Percentiles rank a stretch among this genome's conserved stretches.
Evolutionary conservation across 2,329 filamentous ascomycete genomes (phyloP).

Genomic region (Neopestalotiopsis sp.): DNA sequence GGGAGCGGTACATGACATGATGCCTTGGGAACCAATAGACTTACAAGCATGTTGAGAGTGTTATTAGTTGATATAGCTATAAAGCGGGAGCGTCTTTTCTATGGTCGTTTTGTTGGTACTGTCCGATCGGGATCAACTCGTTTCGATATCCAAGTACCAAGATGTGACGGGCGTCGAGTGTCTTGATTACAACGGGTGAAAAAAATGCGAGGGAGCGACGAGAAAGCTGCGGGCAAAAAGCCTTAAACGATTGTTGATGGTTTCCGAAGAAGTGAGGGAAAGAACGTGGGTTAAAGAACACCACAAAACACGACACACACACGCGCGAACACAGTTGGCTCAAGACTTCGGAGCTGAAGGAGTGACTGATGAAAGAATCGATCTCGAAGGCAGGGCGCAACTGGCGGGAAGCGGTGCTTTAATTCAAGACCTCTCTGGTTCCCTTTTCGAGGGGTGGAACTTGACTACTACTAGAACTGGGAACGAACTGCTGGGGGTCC

Average conservation of each 20-base stretch:
- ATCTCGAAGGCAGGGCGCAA: not conserved
- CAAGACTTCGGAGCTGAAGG: slow-evolving; percentile 19
- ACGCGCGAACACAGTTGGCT: not conserved
- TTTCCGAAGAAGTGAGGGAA: slow-evolving; percentile 18
- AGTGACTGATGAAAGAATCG: slow-evolving; percentile 14
- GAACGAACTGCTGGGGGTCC: not conserved
- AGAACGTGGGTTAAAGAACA: not conserved
- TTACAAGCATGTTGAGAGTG: slow-evolving; percentile 17
- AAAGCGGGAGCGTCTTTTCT: not conserved
- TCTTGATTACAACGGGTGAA: not conserved
- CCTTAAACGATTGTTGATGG: not conserved
- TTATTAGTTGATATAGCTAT: slow-evolving; percentile 16
- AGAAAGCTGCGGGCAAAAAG: slow-evolving; percentile 13
- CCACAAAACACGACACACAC: not conserved
- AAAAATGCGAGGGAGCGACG: slow-evolving; percentile 16
- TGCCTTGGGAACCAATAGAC: slow-evolving; percentile 7
- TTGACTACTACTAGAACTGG: not conserved
- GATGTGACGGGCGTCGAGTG: slow-evolving; percentile 2
- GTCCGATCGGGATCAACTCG: slow-evolving; percentile 13
- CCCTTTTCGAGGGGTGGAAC: not conserved
- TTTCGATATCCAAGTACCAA: slow-evolving; percentile 12
- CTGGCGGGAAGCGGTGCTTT: slow-evolving; percentile 12
- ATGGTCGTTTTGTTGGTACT: not conserved
- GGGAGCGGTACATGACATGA: not conserved
- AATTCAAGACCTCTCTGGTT: not conserved